phyloP scores from a whole-genome alignment of 208 protist genomes.

The Trypanosoma melophagium region DNA sequence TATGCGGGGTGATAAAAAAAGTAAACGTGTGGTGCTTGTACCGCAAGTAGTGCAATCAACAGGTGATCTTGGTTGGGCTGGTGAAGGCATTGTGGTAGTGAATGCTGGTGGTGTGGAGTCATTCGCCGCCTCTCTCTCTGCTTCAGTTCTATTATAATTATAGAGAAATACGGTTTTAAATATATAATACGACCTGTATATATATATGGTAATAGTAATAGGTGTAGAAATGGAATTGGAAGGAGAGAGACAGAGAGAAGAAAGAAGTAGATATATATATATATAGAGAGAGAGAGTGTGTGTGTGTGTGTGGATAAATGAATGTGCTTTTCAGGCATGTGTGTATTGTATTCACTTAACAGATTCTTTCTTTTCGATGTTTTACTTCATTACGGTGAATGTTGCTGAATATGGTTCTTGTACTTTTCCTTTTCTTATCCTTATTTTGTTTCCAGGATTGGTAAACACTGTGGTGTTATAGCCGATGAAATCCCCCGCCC shows the following conservation, averaged over 20 bases:
- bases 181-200: background rate
- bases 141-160: conserved; percentile 46
- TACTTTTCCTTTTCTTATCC: too few species aligned
- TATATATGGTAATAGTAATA: background rate
- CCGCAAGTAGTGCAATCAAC: conserved; percentile 52
- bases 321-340: too few species aligned
- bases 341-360: too few species aligned
- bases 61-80: conserved; percentile 64
- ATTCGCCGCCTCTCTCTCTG: conserved; percentile 69
- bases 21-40: conserved; percentile 50
- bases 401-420: too few species aligned
- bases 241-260: background rate
- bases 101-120: conserved; percentile 41
- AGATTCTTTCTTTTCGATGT: too few species aligned
- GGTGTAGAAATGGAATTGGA: background rate
- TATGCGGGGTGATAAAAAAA: background rate
- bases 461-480: too few species aligned
- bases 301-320: too few species aligned
- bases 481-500: too few species aligned
- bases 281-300: background rate
- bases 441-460: too few species aligned
- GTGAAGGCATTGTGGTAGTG: conserved; percentile 50
- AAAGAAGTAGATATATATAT: too few species aligned
- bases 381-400: too few species aligned
- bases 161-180: background rate